These are phyloP conservation scores for Acanthamoeba royreba DNA, from an alignment of 208 protist species.

Conservation along the genomic window DNA sequence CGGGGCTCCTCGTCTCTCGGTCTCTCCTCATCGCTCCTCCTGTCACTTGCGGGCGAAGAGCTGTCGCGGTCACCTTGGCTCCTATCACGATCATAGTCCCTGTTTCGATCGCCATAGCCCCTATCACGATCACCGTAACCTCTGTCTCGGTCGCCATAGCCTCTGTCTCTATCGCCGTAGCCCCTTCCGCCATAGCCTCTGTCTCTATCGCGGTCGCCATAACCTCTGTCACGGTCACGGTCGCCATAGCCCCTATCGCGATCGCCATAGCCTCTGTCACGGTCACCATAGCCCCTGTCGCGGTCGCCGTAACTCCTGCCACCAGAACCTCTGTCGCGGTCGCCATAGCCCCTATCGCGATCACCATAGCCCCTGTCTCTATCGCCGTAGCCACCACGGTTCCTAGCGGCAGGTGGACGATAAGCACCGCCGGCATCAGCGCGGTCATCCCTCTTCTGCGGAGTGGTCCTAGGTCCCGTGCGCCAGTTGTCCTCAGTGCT, in stretches of 20 bases:
- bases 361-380: background rate
- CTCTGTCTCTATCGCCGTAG: background rate
- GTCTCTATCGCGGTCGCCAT: background rate
- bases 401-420: background rate
- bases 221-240: background rate
- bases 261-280: background rate
- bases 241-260: background rate
- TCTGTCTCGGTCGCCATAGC: background rate
- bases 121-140: background rate
- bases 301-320: background rate
- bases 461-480: background rate
- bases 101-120: background rate
- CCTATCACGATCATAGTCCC: background rate
- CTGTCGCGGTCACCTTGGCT: background rate
- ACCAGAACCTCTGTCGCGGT: background rate
- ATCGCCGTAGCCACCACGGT: background rate
- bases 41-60: no score
- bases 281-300: background rate
- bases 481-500: background rate
- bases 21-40: no score
- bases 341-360: background rate
- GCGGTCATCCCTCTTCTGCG: background rate
- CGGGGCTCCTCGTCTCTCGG: no score
- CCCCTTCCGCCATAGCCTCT: background rate
- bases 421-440: background rate